Evolutionary conservation across 495 filamentous ascomycete species (phyloP), one percentile per base, ranked within the genome.

Genomic region (Penicillium silybi): DNA sequence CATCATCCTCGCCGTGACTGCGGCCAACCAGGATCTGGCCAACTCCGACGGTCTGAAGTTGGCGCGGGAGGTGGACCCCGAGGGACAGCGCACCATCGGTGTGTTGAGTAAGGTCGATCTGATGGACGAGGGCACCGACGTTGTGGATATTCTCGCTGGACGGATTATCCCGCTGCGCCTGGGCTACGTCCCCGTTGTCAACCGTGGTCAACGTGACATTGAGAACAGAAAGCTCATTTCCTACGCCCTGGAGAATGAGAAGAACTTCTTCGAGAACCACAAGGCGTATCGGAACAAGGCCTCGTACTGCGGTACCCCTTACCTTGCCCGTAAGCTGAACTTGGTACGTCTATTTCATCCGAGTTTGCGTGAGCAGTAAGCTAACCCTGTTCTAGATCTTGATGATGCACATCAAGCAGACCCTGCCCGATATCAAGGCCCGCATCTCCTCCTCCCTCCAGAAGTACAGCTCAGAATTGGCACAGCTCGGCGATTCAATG

Each of bases 401-500:
- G 52, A 97, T 97, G 93, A 99, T 97, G 93, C 93, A 99, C 77
- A 99, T 99, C 77, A 99, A 99, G 72, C 93, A 99, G 76, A 99
- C 93, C 6, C 81, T 99, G 10, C 93, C 93, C 22, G 93, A 99
- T 66, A 99, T 99, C 77, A 99, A 97, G 71, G 87, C 85, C 16
- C 87, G 95, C 53, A 99, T 99, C 64, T 81, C 87, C 10, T 85
- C 88, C 51, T 95, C 91, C 29, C 81, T 99, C 43, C 88, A 92
- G 63, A 97, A 97, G 61, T 99, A 99, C 69, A 77, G 79, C 3
- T 71, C 84, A 32, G 95, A 99, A 69, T 81, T 99, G 18, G 68
- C 77, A 26, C 80, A 85, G 47, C 80, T 99, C 17, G 95, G 95
- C 19, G 93, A 97, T 56, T 96, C 92, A 6, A 86, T 99, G 78